phyloP scores from a whole-genome alignment of 805 yeast genomes.

The Cyberlindnera petersonii region DNA sequence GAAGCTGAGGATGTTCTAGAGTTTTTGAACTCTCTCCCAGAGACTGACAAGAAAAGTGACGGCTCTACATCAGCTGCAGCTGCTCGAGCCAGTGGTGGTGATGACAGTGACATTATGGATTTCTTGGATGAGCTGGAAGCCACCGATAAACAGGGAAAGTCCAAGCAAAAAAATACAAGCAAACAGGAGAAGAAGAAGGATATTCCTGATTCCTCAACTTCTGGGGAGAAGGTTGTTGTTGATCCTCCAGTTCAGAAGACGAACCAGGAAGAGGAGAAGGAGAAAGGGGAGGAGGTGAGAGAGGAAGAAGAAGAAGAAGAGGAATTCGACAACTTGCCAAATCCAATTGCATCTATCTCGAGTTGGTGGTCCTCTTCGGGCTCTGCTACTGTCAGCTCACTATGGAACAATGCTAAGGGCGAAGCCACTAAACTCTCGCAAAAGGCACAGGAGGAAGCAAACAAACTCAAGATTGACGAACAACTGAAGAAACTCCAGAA shows the following conservation, averaged over 20 bases:
- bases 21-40: slow-evolving; percentile 77
- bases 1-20: slow-evolving; percentile 76
- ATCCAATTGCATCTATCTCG: slow-evolving; percentile 62
- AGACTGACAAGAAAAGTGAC: slow-evolving; percentile 29
- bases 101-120: slow-evolving; percentile 37
- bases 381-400: slow-evolving; percentile 55
- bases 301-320: slow-evolving; percentile 9
- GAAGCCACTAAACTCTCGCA: slow-evolving; percentile 28
- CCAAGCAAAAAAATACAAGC: slow-evolving; percentile 3
- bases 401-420: slow-evolving; percentile 64
- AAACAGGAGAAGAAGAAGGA: slow-evolving; percentile 1
- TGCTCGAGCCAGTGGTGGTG: no score
- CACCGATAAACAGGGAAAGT: slow-evolving; percentile 23
- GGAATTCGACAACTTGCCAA: slow-evolving; percentile 33
- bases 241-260: slow-evolving; percentile 16
- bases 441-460: slow-evolving; percentile 32
- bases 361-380: slow-evolving; percentile 77
- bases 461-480: slow-evolving; percentile 26
- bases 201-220: no score
- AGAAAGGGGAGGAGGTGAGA: slow-evolving; percentile 16
- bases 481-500: slow-evolving; percentile 30
- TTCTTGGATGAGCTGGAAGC: slow-evolving; percentile 62
- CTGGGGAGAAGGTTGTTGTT: slow-evolving; percentile 12
- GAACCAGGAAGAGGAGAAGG: slow-evolving; percentile 3
- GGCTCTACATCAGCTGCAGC: no score